Evolutionary conservation across 2,329 filamentous ascomycete genomes (phyloP), one percentile per base, ranked within the genome.

Genomic region (Tolypocladium cylindrosporum): DNA sequence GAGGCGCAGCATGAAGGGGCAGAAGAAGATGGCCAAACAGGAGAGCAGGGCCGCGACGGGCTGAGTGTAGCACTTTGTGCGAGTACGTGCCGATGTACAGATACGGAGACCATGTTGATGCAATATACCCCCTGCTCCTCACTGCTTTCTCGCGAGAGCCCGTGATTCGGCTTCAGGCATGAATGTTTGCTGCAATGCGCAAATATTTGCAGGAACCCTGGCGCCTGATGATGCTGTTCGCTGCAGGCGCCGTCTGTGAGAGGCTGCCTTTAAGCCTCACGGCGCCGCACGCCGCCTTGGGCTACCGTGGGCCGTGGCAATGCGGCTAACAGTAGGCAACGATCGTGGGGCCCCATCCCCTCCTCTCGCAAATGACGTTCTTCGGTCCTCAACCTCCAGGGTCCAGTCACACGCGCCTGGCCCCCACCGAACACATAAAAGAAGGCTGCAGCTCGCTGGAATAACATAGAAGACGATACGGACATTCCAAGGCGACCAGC

Each of bases 1-100:
- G 34, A 79, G 87, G 63, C 80, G 77, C 71, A 88, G 86, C 67
- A 91, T 91, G 86, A 88, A 83, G 69, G 83, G 83, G 1, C 66
- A 66, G 54, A 75, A 73, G 67, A 85, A 82, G 71, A 66, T 63
- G 59, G 66, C 55, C 19, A 74, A 72, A 61, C 57, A 59, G 52
- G 65, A 66, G 63, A 63, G 64, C 62, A 60, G 72, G 59, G 60
- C 67, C 58, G 56, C 52, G n/a, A 36, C 55, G 36, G 58, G 55
- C 55, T 34, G 39, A 55, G 36, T 10, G 24, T 34, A 34, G 31
- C 8, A 7, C 31, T 7, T 5, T 9, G 31, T 34, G 3, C 3
- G n/a, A 45, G 40, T n/a, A 36, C 27, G 37, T 10, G 10, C 3
- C 45, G n/a, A 11, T 34, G 14, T 31, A 31, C 31, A 34, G 7